phyloP scores from a whole-genome alignment of 2,329 filamentous ascomycete species.

The Monosporascus sp. region DNA sequence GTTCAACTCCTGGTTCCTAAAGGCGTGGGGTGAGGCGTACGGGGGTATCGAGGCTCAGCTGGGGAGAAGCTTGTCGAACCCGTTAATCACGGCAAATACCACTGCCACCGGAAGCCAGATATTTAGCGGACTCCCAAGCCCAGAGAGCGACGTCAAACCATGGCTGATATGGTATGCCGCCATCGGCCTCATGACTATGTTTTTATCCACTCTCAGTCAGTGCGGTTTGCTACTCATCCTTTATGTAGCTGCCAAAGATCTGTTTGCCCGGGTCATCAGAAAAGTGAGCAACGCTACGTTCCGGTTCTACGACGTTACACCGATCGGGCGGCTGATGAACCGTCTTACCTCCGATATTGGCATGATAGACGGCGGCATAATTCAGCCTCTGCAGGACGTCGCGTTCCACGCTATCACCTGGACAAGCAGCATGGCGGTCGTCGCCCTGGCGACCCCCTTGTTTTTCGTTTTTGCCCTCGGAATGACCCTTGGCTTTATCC shows the following conservation, averaged over 20 bases:
- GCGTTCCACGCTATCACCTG: constrained; percentile 68
- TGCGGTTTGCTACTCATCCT: constrained; percentile 70
- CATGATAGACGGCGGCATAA: constrained; percentile 83
- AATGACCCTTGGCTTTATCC: constrained; percentile 64
- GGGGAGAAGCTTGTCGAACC: constrained; percentile 5
- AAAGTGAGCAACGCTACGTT: constrained; percentile 77
- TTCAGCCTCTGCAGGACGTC: constrained; percentile 65
- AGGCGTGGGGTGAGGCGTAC: constrained; percentile 82
- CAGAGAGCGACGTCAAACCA: constrained; percentile 60
- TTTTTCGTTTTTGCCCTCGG: constrained; percentile 69
- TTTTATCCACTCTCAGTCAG: constrained; percentile 58
- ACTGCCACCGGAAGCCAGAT: constrained; percentile 18
- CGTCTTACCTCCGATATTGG: constrained; percentile 86
- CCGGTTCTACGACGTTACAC: constrained; percentile 86
- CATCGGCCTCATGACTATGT: constrained; percentile 57
- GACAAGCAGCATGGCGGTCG: constrained; percentile 68
- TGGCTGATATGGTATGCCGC: constrained; percentile 71
- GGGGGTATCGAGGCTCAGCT: constrained; percentile 23
- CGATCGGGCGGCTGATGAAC: constrained; percentile 87
- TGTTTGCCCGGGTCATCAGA: constrained; percentile 70
- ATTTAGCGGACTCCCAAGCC: constrained; percentile 57
- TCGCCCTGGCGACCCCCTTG: constrained; percentile 70
- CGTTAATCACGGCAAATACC: background rate
- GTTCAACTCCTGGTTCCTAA: constrained; percentile 73
- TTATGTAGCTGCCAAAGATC: constrained; percentile 68